phyloP scores from a whole-genome alignment of 805 yeast species.

The Cyberlindnera misumaiensis region DNA sequence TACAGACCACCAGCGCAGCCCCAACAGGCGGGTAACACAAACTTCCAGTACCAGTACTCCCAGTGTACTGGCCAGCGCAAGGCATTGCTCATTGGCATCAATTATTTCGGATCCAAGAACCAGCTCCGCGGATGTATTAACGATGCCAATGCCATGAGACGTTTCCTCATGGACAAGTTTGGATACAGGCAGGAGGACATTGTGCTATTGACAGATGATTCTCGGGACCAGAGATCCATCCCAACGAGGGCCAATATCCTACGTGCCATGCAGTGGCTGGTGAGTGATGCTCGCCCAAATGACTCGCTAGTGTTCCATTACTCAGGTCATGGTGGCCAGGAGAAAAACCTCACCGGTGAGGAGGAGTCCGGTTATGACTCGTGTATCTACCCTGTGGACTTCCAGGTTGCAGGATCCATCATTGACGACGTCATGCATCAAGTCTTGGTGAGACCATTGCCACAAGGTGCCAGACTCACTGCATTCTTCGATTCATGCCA shows the following conservation, averaged over 20 bases:
- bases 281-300: slow-evolving; percentile 48
- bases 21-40: slow-evolving; percentile 16
- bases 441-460: slow-evolving; percentile 53
- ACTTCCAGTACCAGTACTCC: slow-evolving; percentile 37
- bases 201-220: slow-evolving; percentile 45
- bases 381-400: slow-evolving; percentile 58
- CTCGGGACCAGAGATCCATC: slow-evolving; percentile 25
- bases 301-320: slow-evolving; percentile 68
- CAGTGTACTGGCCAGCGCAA: slow-evolving; percentile 56
- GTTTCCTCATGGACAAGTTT: slow-evolving; percentile 25
- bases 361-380: slow-evolving; percentile 61
- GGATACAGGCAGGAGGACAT: slow-evolving; percentile 29
- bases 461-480: slow-evolving; percentile 59
- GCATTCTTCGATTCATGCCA: slow-evolving; percentile 73
- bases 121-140: slow-evolving; percentile 64
- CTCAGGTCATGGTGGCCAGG: slow-evolving; percentile 72
- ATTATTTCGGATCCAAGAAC: slow-evolving; percentile 52
- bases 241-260: slow-evolving; percentile 63
- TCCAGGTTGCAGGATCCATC: slow-evolving; percentile 52
- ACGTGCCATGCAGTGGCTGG: slow-evolving; percentile 70
- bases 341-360: slow-evolving; percentile 52
- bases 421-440: slow-evolving; percentile 62
- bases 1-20: slow-evolving; percentile 15
- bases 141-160: slow-evolving; percentile 47
- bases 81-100: slow-evolving; percentile 64